Conservation (phyloP, 108 stramenopile genomes). For the Nitzschia sp. region DNA sequence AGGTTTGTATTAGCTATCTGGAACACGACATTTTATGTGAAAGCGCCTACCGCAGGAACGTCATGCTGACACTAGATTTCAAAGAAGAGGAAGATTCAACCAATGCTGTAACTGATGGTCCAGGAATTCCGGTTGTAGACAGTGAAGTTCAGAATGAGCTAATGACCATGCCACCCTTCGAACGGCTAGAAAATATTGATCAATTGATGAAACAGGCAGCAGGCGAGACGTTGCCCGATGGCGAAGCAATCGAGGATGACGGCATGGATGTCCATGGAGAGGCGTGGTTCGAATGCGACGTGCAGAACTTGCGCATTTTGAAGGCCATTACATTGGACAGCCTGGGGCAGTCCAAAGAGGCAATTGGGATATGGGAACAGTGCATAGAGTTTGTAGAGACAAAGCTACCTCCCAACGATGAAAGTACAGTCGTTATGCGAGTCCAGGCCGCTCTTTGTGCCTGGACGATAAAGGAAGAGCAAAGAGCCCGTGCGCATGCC, state of each 20-base stretch:
- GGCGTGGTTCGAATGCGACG: conserved; percentile 70
- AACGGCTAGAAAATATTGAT: conserved; percentile 64
- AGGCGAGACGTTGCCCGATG: conserved; percentile 49
- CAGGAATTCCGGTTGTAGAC: conserved; percentile 67
- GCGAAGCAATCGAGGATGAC: conserved; percentile 38
- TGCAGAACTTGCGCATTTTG: conserved; percentile 68
- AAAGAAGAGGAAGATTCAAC: conserved; percentile 36
- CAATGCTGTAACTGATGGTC: conserved; percentile 26
- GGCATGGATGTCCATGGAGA: conserved; percentile 43
- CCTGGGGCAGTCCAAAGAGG: conserved; percentile 48
- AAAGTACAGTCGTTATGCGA: conserved; percentile 54
- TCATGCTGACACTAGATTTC: conserved; percentile 72
- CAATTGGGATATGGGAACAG: conserved; percentile 60
- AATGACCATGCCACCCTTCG: conserved; percentile 67
- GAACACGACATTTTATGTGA: conserved; percentile 83
- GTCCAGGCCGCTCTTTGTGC: conserved; percentile 73
- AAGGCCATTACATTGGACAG: conserved; percentile 73
- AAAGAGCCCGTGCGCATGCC: conserved; percentile 54
- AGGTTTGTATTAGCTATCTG: conserved; percentile 76
- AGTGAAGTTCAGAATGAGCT: conserved; percentile 74
- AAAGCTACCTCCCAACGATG: conserved; percentile 69
- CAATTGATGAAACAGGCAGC: conserved; percentile 56
- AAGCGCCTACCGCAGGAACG: conserved; percentile 48
- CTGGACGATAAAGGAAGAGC: conserved; percentile 29
- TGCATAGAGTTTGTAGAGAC: conserved; percentile 57